Conservation (phyloP, 345 rosid species). For the Aquilaria yunnanensis region DNA sequence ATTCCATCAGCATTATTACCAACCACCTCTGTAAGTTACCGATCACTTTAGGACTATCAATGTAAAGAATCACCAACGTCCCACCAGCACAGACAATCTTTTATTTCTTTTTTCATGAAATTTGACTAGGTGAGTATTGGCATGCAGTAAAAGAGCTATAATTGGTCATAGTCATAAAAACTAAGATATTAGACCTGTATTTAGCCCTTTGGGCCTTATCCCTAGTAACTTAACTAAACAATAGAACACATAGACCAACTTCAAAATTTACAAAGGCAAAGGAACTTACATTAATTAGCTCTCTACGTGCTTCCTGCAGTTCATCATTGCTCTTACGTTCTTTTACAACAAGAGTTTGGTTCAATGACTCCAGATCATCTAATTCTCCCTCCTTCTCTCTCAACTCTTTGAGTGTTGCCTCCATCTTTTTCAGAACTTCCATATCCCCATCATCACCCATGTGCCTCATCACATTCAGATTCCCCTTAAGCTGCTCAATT, state of each 20-base stretch:
- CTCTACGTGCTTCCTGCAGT: conserved; percentile 91
- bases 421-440: conserved; percentile 61
- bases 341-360: conserved; percentile 72
- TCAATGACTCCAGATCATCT: conserved; percentile 56
- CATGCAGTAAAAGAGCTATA: too few relatives aligned
- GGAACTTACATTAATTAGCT: conserved; percentile 60
- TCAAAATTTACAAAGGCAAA: neutral
- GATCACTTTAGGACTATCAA: too few relatives aligned
- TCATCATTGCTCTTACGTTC: conserved; percentile 88
- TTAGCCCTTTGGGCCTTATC: too few relatives aligned
- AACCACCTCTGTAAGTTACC: too few relatives aligned
- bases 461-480: conserved; percentile 62
- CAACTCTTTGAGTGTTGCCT: conserved; percentile 47
- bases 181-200: too few relatives aligned
- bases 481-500: conserved; percentile 61
- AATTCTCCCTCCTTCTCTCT: conserved; percentile 86
- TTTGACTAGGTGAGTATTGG: too few relatives aligned
- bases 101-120: too few relatives aligned
- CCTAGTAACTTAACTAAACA: too few relatives aligned
- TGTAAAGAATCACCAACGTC: too few relatives aligned
- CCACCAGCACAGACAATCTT: too few relatives aligned
- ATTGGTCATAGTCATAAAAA: too few relatives aligned
- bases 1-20: too few relatives aligned
- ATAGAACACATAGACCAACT: neutral
- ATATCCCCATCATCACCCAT: conserved; percentile 62